These are phyloP conservation scores for Russula griseocarnosa DNA, from an alignment of 768 basidiomycete genomes.

Conservation along the genomic window DNA sequence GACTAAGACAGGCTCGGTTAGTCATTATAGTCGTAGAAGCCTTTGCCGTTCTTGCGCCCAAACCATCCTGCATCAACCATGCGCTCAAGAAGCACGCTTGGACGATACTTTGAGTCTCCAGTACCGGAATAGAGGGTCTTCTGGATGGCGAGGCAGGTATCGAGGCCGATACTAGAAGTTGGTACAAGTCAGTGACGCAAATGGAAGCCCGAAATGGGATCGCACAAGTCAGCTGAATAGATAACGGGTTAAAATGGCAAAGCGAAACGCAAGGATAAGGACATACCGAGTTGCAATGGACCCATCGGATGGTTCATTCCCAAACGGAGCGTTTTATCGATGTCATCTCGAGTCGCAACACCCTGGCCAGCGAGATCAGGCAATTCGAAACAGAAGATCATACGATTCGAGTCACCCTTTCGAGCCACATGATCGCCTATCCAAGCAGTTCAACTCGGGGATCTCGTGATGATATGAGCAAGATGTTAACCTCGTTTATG, in stretches of 20 bases:
- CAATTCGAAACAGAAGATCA: neutral
- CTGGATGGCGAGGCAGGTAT: constrained; percentile 93
- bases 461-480: neutral
- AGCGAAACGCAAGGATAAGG: neutral
- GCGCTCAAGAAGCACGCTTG: constrained; percentile 80
- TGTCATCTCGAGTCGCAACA: constrained; percentile 88
- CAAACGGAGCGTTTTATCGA: constrained; percentile 88
- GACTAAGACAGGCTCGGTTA: constrained; percentile 5
- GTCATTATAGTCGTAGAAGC: constrained; percentile 81
- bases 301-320: constrained; percentile 98
- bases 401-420: constrained; percentile 53
- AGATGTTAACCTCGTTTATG: constrained; percentile 72
- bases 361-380: constrained; percentile 38
- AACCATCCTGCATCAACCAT: constrained; percentile 98
- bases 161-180: constrained; percentile 79
- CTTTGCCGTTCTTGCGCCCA: constrained; percentile 89
- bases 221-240: constrained; percentile 38
- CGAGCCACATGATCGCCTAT: constrained; percentile 87
- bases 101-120: constrained; percentile 92
- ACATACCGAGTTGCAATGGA: constrained; percentile 75
- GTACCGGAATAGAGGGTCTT: constrained; percentile 85
- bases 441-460: neutral
- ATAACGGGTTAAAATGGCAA: neutral
- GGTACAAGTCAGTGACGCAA: constrained; percentile 1
- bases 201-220: neutral